phyloP scores from a whole-genome alignment of 352 stramenopile genomes.

The Pythium myriotylum region DNA sequence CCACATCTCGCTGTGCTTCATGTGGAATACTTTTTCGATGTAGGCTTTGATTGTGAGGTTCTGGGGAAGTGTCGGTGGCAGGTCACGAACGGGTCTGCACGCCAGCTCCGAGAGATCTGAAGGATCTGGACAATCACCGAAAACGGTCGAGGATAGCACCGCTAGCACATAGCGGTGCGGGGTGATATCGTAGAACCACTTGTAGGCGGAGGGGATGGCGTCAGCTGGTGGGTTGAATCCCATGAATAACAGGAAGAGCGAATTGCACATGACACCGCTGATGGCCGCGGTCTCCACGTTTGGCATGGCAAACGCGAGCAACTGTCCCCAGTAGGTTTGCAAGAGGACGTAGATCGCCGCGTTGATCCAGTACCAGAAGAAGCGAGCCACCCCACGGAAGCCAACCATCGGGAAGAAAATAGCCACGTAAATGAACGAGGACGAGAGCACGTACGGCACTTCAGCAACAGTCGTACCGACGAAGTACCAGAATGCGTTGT shows the following conservation, averaged over 20 bases:
- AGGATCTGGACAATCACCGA: conserved; percentile 21
- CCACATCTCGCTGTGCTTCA: conserved; percentile 28
- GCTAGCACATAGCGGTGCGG: conserved; percentile 29
- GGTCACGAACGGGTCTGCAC: conserved; percentile 18
- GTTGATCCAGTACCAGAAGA: conserved; percentile 35
- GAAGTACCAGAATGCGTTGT: conserved; percentile 83
- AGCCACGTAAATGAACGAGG: conserved; percentile 32
- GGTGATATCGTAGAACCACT: conserved; percentile 63
- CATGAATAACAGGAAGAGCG: conserved; percentile 78
- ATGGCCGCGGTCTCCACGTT: conserved; percentile 34
- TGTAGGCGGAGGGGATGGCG: conserved; percentile 49
- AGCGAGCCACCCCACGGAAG: conserved; percentile 24
- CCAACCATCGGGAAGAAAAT: conserved; percentile 41
- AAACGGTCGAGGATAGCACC: conserved; percentile 25
- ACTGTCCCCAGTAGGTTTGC: conserved; percentile 33
- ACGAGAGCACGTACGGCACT: conserved; percentile 35
- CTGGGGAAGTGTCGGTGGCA: conserved; percentile 18
- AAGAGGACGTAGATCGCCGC: conserved; percentile 28
- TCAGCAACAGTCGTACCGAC: conserved; percentile 71
- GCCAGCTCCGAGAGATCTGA: conserved; percentile 9
- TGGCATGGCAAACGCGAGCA: conserved; percentile 29
- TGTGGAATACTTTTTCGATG: conserved; percentile 27
- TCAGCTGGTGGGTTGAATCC: conserved; percentile 69
- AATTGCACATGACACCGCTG: conserved; percentile 43
- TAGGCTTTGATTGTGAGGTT: conserved; percentile 31